These are phyloP conservation scores for Hanseniaspora uvarum DNA, from an alignment of 1,139 yeast species.

Conservation along the genomic window DNA sequence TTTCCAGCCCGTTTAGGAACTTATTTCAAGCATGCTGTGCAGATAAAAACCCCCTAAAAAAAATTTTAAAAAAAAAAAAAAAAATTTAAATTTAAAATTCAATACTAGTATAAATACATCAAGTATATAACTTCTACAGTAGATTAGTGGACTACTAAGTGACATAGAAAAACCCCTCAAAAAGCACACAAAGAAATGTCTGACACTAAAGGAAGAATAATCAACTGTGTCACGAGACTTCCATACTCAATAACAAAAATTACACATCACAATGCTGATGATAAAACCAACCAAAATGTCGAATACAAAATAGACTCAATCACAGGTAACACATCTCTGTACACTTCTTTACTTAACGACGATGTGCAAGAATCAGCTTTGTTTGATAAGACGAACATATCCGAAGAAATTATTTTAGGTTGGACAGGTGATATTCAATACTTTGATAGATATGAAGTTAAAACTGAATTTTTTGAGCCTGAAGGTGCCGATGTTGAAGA, in stretches of 20 bases:
- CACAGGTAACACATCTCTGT: constrained; percentile 77
- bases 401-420: constrained; percentile 82
- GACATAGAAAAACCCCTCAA: neutral
- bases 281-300: constrained; percentile 13
- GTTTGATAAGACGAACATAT: constrained; percentile 42
- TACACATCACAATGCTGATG: constrained; percentile 4
- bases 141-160: too few species aligned
- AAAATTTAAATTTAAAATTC: too few species aligned
- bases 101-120: too few species aligned
- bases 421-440: constrained; percentile 87
- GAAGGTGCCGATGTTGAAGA: constrained; percentile 7
- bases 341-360: constrained; percentile 59
- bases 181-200: neutral
- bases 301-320: constrained; percentile 52
- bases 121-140: too few species aligned
- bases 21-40: too few species aligned
- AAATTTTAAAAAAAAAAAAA: too few species aligned
- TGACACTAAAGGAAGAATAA: constrained; percentile 25
- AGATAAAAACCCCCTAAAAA: too few species aligned
- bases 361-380: constrained; percentile 1
- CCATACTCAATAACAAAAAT: constrained; percentile 27
- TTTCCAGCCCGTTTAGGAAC: too few species aligned
- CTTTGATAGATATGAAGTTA: constrained; percentile 29
- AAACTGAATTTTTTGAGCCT: constrained; percentile 18
- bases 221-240: constrained; percentile 32